These are phyloP conservation scores for Diutina neorugosa DNA, from an alignment of 1,139 yeast species.

Conservation along the genomic window DNA sequence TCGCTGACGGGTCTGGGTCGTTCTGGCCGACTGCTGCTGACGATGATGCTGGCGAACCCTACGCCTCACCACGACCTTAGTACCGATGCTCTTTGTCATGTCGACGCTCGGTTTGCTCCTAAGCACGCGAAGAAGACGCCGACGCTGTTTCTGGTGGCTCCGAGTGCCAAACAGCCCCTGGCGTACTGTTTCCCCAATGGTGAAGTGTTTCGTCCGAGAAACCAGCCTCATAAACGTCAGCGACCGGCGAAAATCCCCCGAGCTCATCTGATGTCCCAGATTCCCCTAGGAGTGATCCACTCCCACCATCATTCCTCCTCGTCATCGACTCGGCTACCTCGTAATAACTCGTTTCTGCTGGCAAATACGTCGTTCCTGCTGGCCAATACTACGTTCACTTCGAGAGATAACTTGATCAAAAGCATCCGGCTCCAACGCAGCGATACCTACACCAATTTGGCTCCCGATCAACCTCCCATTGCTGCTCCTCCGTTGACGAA, in stretches of 20 bases:
- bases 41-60: background rate
- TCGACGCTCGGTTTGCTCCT: background rate
- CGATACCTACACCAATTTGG: background rate
- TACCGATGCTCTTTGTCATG: background rate
- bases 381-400: background rate
- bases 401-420: background rate
- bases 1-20: constrained; percentile 3
- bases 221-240: constrained; percentile 24
- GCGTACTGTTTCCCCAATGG: constrained; percentile 41
- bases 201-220: constrained; percentile 39
- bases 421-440: background rate
- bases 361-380: background rate
- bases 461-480: background rate
- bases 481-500: background rate
- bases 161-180: background rate
- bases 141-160: background rate
- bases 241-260: constrained; percentile 21
- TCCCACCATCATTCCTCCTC: background rate
- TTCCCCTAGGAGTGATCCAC: background rate
- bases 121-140: background rate
- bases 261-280: constrained; percentile 2
- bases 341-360: background rate
- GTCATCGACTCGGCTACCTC: background rate
- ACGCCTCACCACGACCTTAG: background rate
- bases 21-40: background rate